Evolutionary conservation across 805 yeast species (phyloP).

Genomic region (Helenozyma baotianmanensis): DNA sequence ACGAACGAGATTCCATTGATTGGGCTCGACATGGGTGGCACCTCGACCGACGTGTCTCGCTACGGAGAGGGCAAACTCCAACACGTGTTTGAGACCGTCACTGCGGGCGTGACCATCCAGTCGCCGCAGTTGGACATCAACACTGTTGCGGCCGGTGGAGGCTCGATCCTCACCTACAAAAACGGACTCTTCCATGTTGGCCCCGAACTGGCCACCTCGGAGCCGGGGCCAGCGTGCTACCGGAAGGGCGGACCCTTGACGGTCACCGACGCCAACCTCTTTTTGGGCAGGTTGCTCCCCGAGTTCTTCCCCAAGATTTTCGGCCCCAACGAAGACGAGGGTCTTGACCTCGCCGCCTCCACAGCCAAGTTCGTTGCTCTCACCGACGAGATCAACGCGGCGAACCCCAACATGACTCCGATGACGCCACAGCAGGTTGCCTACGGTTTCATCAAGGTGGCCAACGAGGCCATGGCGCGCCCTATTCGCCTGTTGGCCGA

Average conservation of each 20-base stretch:
- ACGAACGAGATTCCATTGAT: slow-evolving; percentile 50
- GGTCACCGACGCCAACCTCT: slow-evolving; percentile 18
- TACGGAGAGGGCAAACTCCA: slow-evolving; percentile 34
- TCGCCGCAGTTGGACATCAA: slow-evolving; percentile 42
- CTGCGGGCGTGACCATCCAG: slow-evolving; percentile 40
- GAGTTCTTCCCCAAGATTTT: slow-evolving; percentile 17
- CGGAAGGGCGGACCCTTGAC: slow-evolving; percentile 19
- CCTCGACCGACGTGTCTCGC: slow-evolving; percentile 43
- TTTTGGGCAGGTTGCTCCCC: slow-evolving; percentile 15
- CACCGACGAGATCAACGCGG: slow-evolving; percentile 11
- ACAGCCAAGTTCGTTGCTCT: slow-evolving; percentile 9
- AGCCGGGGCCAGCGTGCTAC: slow-evolving; percentile 20
- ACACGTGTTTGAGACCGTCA: slow-evolving; percentile 43
- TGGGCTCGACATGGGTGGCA: slow-evolving; percentile 44
- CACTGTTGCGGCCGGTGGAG: slow-evolving; percentile 48
- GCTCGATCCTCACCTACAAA: slow-evolving; percentile 26
- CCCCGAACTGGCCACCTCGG: slow-evolving; percentile 16
- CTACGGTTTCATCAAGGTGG: slow-evolving; percentile 15
- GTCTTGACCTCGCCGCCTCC: slow-evolving; percentile 12
- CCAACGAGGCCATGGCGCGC: slow-evolving; percentile 18
- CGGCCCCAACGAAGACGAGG: slow-evolving; percentile 13
- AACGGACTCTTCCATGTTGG: slow-evolving; percentile 18
- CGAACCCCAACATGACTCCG: slow-evolving; percentile 8
- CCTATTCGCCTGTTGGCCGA: slow-evolving; percentile 17
- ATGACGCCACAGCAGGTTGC: slow-evolving; percentile 17